These are phyloP conservation scores for Penicillium chermesinum DNA, from an alignment of 495 filamentous ascomycete genomes.

Conservation along the genomic window DNA sequence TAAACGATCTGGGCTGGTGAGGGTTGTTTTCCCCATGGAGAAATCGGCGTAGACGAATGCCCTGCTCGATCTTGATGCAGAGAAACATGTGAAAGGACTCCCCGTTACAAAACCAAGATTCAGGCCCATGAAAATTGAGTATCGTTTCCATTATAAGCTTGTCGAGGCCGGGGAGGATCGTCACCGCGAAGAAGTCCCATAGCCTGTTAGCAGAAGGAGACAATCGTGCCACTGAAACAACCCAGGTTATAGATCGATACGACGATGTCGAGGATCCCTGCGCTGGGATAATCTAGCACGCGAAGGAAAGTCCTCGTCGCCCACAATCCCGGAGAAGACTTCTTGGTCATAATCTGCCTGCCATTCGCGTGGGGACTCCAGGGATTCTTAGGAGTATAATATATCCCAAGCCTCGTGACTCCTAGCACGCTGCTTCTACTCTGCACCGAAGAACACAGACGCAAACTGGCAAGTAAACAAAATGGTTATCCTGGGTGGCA, in stretches of 20 bases:
- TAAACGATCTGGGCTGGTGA: conserved; percentile 28
- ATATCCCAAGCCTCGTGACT: background rate
- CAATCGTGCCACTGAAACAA: conserved; percentile 37
- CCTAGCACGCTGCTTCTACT: background rate
- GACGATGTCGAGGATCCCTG: conserved; percentile 41
- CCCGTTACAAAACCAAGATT: conserved; percentile 43
- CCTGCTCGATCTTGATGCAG: no score
- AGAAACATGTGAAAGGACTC: background rate
- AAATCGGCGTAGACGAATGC: no score
- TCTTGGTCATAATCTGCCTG: conserved; percentile 52
- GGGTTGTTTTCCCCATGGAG: no score
- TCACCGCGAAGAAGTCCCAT: conserved; percentile 56
- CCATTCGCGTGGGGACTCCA: background rate
- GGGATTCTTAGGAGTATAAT: no score
- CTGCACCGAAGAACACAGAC: conserved; percentile 38
- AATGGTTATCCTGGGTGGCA: conserved; percentile 31
- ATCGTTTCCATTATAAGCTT: conserved; percentile 53
- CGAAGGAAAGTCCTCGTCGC: conserved; percentile 45
- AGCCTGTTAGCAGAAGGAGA: conserved; percentile 36
- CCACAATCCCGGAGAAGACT: conserved; percentile 46
- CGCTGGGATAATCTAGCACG: conserved; percentile 34
- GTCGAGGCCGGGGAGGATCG: conserved; percentile 53
- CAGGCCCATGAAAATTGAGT: conserved; percentile 55
- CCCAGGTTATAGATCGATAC: conserved; percentile 49
- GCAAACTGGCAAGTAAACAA: conserved; percentile 34